Evolutionary conservation across 148 eudicot species (phyloP).

Genomic region (Chenopodium suecicum): DNA sequence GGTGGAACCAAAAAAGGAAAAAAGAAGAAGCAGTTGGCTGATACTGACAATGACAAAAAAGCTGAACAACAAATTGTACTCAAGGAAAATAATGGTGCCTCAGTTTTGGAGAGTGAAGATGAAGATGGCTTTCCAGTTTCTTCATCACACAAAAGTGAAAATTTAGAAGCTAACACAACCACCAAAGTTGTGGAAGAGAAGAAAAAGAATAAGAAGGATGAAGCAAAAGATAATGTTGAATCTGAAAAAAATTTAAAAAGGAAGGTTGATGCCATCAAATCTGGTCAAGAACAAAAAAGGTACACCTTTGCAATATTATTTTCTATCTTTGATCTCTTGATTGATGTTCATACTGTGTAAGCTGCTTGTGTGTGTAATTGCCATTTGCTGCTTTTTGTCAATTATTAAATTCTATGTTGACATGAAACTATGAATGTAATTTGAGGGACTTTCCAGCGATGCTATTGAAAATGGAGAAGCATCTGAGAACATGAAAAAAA

Average conservation of each 20-base stretch:
- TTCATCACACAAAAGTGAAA: slow-evolving; percentile 35
- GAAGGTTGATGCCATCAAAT: slow-evolving; percentile 46
- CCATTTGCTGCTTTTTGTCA: not conserved
- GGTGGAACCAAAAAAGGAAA: slow-evolving; percentile 40
- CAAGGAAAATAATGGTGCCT: slow-evolving; percentile 28
- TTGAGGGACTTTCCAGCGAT: slow-evolving; percentile 16
- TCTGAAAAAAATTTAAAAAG: slow-evolving; percentile 48
- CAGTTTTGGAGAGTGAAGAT: slow-evolving; percentile 79
- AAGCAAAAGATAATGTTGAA: slow-evolving; percentile 35
- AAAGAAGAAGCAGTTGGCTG: slow-evolving; percentile 40
- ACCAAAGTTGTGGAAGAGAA: slow-evolving; percentile 28
- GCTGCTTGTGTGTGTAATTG: not conserved
- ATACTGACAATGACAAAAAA: slow-evolving; percentile 27
- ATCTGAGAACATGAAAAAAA: slow-evolving; percentile 44
- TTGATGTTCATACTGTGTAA: not conserved
- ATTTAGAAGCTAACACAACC: slow-evolving; percentile 27
- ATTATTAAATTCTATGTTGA: not conserved
- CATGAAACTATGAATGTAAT: not conserved
- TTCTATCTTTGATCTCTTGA: not conserved
- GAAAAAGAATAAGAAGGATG: slow-evolving; percentile 42
- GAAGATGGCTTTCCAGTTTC: slow-evolving; percentile 93
- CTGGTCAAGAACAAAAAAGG: slow-evolving; percentile 52
- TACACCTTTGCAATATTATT: slow-evolving; percentile 18
- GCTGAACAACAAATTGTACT: slow-evolving; percentile 42
- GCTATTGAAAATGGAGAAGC: slow-evolving; percentile 25